A percentile compares a stretch with the other conserved stretches of the same genome.
phyloP scores from a whole-genome alignment of 106 monocot genomes.

The Iris macrosiphon region DNA sequence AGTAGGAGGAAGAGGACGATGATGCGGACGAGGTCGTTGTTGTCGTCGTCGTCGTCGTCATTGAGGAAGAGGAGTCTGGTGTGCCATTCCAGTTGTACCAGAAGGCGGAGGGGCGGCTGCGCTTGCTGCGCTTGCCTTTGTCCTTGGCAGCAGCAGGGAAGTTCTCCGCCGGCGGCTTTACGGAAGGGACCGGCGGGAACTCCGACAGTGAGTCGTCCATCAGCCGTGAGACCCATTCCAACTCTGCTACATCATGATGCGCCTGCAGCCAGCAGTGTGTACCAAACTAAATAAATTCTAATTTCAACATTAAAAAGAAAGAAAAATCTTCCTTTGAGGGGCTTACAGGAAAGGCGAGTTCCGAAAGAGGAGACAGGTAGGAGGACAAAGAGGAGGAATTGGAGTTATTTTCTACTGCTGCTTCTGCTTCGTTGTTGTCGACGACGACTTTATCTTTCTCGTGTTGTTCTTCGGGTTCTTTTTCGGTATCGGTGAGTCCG shows the following conservation, averaged over 20 bases:
- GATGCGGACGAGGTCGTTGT: slow-evolving; percentile 13
- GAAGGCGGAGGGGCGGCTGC: slow-evolving; percentile 24
- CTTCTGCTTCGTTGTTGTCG: not conserved
- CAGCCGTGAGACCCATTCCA: slow-evolving; percentile 76
- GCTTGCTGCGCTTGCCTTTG: slow-evolving; percentile 68
- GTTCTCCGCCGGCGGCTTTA: not conserved
- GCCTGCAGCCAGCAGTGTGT: slow-evolving; percentile 27
- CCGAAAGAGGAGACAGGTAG: slow-evolving; percentile 19
- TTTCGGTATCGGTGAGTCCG: not conserved
- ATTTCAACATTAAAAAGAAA: no score
- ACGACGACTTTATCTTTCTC: not conserved
- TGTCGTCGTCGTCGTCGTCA: slow-evolving; percentile 11
- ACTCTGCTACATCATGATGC: slow-evolving; percentile 47
- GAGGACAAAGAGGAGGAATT: not conserved
- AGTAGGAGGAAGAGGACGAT: slow-evolving; percentile 9
- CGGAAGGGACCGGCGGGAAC: slow-evolving; percentile 16
- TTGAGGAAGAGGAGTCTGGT: slow-evolving; percentile 12
- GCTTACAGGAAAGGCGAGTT: slow-evolving; percentile 43
- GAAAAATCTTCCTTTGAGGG: not conserved
- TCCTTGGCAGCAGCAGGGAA: not conserved
- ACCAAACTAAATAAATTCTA: not conserved
- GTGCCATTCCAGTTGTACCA: slow-evolving; percentile 3
- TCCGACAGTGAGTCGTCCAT: slow-evolving; percentile 66
- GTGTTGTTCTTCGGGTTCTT: not conserved
- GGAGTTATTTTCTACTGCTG: not conserved